Evolutionary conservation across 371 early-diverging fungal species (phyloP).

Genomic region (Rhizopus sp.): DNA sequence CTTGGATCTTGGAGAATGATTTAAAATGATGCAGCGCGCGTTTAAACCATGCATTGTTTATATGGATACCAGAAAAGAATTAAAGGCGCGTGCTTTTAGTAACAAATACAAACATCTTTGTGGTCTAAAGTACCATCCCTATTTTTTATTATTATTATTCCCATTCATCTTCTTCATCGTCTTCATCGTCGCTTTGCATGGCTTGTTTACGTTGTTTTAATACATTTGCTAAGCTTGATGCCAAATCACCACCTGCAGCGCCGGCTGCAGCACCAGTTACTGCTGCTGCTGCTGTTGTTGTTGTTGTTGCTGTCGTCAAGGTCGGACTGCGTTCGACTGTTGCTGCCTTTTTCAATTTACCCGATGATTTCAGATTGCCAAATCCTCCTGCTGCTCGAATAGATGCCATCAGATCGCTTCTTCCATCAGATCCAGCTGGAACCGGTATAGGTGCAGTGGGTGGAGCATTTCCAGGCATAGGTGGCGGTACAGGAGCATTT

Average conservation of each 20-base stretch:
- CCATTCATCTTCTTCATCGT: slow-evolving; percentile 38
- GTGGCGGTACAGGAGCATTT: slow-evolving; percentile 13
- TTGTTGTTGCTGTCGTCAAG: background rate
- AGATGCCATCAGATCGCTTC: slow-evolving; percentile 41
- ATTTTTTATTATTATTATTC: slow-evolving; percentile 17
- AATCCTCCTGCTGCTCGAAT: slow-evolving; percentile 51
- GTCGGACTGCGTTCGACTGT: slow-evolving; percentile 3
- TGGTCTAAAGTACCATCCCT: background rate
- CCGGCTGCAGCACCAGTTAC: slow-evolving; percentile 26
- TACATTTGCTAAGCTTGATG: slow-evolving; percentile 46
- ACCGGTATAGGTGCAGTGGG: slow-evolving; percentile 3
- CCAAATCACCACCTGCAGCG: slow-evolving; percentile 26
- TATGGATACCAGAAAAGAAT: too few relatives aligned
- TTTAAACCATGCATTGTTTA: too few relatives aligned
- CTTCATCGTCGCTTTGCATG: slow-evolving; percentile 50
- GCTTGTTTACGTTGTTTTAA: slow-evolving; percentile 45
- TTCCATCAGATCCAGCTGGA: slow-evolving; percentile 11
- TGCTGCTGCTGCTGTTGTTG: slow-evolving; percentile 3
- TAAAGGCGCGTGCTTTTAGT: too few relatives aligned
- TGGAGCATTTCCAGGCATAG: background rate
- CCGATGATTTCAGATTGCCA: slow-evolving; percentile 34
- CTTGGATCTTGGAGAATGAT: too few relatives aligned
- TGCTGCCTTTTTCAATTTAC: slow-evolving; percentile 19
- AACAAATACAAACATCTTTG: too few relatives aligned
- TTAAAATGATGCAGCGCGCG: too few relatives aligned